phyloP scores from a whole-genome alignment of 805 yeast species.

The Myxozyma vanderwaltii region DNA sequence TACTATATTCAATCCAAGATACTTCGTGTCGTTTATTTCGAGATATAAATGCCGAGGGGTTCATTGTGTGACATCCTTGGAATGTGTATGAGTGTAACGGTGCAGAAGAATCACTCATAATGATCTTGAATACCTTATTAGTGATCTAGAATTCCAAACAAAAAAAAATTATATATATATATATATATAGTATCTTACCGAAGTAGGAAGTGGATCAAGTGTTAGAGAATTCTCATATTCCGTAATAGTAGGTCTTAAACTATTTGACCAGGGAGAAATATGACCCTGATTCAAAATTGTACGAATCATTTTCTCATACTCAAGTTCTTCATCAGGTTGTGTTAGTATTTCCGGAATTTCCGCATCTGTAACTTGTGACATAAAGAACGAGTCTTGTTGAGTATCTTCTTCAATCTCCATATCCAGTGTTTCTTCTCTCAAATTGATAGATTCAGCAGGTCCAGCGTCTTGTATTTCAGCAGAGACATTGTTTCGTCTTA shows the following conservation, averaged over 20 bases:
- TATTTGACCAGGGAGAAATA: slow-evolving; percentile 73
- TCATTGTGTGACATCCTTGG: slow-evolving; percentile 21
- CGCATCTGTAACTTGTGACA: slow-evolving; percentile 3
- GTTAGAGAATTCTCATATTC: slow-evolving; percentile 69
- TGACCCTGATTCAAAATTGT: slow-evolving; percentile 87
- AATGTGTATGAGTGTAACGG: slow-evolving; percentile 67
- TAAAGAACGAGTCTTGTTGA: slow-evolving; percentile 1
- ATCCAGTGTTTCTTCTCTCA: slow-evolving; percentile 37
- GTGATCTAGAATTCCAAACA: too few species aligned
- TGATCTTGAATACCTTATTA: slow-evolving; percentile 41
- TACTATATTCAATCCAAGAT: slow-evolving; percentile 73
- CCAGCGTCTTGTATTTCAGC: slow-evolving; percentile 32
- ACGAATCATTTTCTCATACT: slow-evolving; percentile 44
- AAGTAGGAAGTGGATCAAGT: slow-evolving; percentile 77
- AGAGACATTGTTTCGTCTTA: slow-evolving; percentile 67
- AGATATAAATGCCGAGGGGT: slow-evolving; percentile 14
- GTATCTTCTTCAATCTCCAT: slow-evolving; percentile 7
- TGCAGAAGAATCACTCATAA: slow-evolving; percentile 71
- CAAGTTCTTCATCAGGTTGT: neutral
- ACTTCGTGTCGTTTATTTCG: slow-evolving; percentile 38
- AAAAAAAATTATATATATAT: slow-evolving; percentile 8
- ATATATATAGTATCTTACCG: slow-evolving; percentile 38
- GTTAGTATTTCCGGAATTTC: neutral
- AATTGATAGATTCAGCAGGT: neutral
- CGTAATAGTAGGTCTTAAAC: slow-evolving; percentile 65